Evolutionary conservation across 2,329 filamentous ascomycete genomes (phyloP), one percentile per base, ranked within the genome.

Genomic region (Tympanopsis confertula): DNA sequence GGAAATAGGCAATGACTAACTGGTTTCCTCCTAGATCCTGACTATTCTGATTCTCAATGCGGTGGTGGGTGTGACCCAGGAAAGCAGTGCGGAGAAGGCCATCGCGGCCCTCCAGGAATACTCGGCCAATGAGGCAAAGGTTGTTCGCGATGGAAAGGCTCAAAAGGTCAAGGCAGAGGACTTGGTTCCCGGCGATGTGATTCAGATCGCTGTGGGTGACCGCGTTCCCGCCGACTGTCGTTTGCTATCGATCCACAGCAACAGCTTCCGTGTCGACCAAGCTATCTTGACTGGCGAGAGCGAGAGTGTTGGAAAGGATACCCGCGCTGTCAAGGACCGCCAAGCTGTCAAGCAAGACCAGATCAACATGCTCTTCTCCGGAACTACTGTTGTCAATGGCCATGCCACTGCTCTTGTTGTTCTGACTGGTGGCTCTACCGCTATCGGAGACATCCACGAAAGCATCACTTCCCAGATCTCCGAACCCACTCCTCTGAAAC

Each of bases 101-200:
- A 98, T 98, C 57, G 88, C 91, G 19, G 91, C 91, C 33, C 75
- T 98, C 40, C 91, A 98, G 63, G 89, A 98, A 73, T 98, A 98
- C 66, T 96, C 89, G 20, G 91, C 91, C 53, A 98, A 96, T 62
- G 86, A 94, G 61, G 89, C 91, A 49, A 98, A 89, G 56, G 89
- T 94, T 38, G 61, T 94, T 41, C 84, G 91, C 52, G 62, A 64
- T 50, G 87, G 89, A 37, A 75, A 81, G 49, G 68, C 89, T 44
- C 76, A 79, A 46, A 78, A 83, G 47, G 66, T 98, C 64, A 94
- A 91, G 68, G 91, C 91, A n/a, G 91, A 98, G 52, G 87, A 96
- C 46, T 65, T 98, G 48, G 91, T 98, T 18, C 91, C 93, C 12
- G 91, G 91, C 52, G 91, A 98, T 56, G 77, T 98, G 41, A 71